Base-by-base conservation (phyloP, 495 filamentous ascomycete species). In the Penicillium roqueforti region DNA sequence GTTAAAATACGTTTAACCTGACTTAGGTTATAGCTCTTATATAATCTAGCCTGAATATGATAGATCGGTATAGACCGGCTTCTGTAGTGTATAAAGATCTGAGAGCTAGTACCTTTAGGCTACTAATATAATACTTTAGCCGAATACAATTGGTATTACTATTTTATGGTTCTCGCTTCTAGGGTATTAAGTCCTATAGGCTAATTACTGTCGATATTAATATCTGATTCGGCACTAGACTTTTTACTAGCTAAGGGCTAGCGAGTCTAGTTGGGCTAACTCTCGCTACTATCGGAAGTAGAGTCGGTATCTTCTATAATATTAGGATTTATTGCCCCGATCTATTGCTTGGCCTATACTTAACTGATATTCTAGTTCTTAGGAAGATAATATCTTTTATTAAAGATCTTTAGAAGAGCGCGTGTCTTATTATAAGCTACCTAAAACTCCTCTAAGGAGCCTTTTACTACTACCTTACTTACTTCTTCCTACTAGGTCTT, bases 91-190 rank as follows among this genome's bases (percentile, higher is more conserved):
- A 67, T 48, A 28, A 67, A 63, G 8, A 56, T 59, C 38, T 67
- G 46, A 28, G 53, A 55, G n/a, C 63, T 54, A 10, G 47, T 59
- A 9, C 55, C 63, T 37, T 54, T 62, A 29, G 57, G 51, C 63
- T 51, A 67, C 55, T 51, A 63, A 32, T 53, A 88, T 47, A 84
- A 74, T 49, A 88, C 75, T 46, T 80, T 78, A 72, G 81, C 82
- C 51, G 42, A 58, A 20, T 20, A 41, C 5, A 47, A 32, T 48
- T 36, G 23, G 26, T 47, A 32, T 34, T 61, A 19, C 20, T 61
- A 1, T 26, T 54, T 51, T 6, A 51, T 41, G 0, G 51, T 47
- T 31, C 54, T 54, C 18, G 46, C 46, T 32, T 61, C 54, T 26
- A 61, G 25, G 6, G 36, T n/a, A 41, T 61, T 38, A 29, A 61